Base-by-base conservation (phyloP, 2,329 filamentous ascomycete species). In the Hymenoscyphus fraxineus region DNA sequence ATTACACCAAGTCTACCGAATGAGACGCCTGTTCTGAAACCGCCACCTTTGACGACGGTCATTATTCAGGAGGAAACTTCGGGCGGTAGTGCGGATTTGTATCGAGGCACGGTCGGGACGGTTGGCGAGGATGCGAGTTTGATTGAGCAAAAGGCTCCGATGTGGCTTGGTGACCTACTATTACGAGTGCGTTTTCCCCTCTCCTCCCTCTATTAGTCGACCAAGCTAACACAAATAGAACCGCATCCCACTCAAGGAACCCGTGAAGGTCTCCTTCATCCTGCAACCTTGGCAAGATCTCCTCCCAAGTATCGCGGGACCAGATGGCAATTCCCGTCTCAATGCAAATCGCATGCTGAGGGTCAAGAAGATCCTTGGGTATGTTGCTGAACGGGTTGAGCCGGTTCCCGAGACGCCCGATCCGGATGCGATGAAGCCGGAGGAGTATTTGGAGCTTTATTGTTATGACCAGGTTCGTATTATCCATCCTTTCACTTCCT, bases 271-370 rank as follows among this genome's bases (percentile, higher is more conserved):
- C n/a, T 93, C 92, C 3, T 99, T 99, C 73, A 85, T 97, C 16
- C 82, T 99, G 31, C 87, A 95, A 70, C 93, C 95, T 0, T 93
- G 85, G 79, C 83, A 91, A 71, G 88, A 92, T 69, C 79, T 83
- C 32, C 80, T 98, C 61, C 92, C 93, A 0, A 84, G 83, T 62
- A 89, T 97, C 59, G 85, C 89, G 39, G 85, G 87, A 31, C 78
- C 86, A 3, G 93, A 96, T 73, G 89, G 82, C 61, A 96, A 94
- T 76, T 94, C 93, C 69, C 88, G 95, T 31, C 83, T 99, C 60
- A 99, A 98, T 75, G 95, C 95, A 12, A 99, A 98, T 74, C 87
- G 94, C 63, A 98, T 99, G 95, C 82, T 99, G 60, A 86, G 95
- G 58, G 92, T 96, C 3, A 94, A 92, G 79, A 99, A 99, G 81